A percentile compares a stretch with the other conserved stretches of the same genome.
phyloP scores from a whole-genome alignment of 805 yeast species.

The Starmerella lactis-condensi region DNA sequence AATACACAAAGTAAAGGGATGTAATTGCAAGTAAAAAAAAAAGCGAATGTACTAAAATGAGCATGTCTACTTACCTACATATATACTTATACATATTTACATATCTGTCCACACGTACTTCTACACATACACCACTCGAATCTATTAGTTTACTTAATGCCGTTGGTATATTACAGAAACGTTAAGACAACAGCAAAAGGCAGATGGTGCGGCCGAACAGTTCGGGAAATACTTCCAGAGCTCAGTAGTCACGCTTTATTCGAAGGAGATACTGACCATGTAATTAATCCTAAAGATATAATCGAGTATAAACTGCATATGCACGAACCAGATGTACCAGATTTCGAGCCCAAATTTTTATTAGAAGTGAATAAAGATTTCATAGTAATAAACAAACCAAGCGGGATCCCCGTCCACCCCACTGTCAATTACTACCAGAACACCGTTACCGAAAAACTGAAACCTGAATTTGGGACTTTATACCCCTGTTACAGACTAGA shows the following conservation, averaged over 20 bases:
- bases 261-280: conserved; percentile 10
- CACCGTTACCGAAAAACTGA: conserved; percentile 17
- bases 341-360: conserved; percentile 20
- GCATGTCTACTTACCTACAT: too few relatives aligned
- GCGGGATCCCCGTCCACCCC: conserved; percentile 91
- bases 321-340: conserved; percentile 69
- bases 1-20: too few relatives aligned
- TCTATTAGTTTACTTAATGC: too few relatives aligned
- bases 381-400: conserved; percentile 74
- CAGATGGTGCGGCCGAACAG: conserved; percentile 15
- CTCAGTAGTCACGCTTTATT: conserved; percentile 10
- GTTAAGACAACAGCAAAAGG: conserved; percentile 16
- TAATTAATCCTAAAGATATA: conserved; percentile 61
- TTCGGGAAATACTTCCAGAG: conserved; percentile 11
- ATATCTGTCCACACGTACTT: too few relatives aligned
- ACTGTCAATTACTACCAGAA: conserved; percentile 67
- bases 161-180: conserved; percentile 12
- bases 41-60: too few relatives aligned
- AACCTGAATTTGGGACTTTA: conserved; percentile 9
- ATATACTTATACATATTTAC: too few relatives aligned
- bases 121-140: too few relatives aligned
- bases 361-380: conserved; percentile 51
- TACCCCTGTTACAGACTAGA: conserved; percentile 18
- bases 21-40: too few relatives aligned
- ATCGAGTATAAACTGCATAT: conserved; percentile 65